Base-by-base conservation (phyloP, 2,329 filamentous ascomycete genomes). In the Phialophora tarda region DNA sequence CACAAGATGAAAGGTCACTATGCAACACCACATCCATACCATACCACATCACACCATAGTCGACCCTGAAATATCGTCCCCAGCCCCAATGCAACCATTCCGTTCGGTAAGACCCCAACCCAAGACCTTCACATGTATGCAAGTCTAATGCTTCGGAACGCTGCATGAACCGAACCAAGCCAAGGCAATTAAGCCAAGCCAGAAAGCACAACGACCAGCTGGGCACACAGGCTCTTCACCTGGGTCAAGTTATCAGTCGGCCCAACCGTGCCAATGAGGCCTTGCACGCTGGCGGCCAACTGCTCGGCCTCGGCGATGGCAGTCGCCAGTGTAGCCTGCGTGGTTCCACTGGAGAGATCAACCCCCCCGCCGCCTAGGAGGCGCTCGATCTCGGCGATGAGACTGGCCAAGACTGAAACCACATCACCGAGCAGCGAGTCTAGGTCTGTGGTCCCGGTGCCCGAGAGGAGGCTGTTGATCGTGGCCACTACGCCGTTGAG, bases 401-500 rank as follows among this genome's bases (percentile, higher is more conserved):
- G 14, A 32, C 56, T 30, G 28, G 47, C 11, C 38, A 68, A 51
- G 17, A 51, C 58, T 3, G 63, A 60, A n/a, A 51, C 34, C 48
- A 62, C 57, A 4, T 24, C 4, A 28, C n/a, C 32, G 26, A 69
- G 59, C 8, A 51, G 38, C 21, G 26, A 47, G 17, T 55, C 54
- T 14, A 67, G 48, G 56, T 71, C 66, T 5, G 53, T 34, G n/a
- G 30, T 24, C 24, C 64, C 54, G 17, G 51, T 58, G 11, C 55
- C 58, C 24, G 41, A 30, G n/a, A n/a, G n/a, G 30, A 69, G 44
- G 28, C 50, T 30, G 48, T 57, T 38, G 51, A 71, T 24, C 24
- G 38, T 34, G 32, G 34, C 17, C 47, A 55, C 56, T 14, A 67
- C 23, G 41, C 8, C 23, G 51, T 63, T 48, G 47, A 70, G 50